These are phyloP conservation scores for Tephrocybe sp. DNA, from an alignment of 768 basidiomycete species.

Conservation along the genomic window DNA sequence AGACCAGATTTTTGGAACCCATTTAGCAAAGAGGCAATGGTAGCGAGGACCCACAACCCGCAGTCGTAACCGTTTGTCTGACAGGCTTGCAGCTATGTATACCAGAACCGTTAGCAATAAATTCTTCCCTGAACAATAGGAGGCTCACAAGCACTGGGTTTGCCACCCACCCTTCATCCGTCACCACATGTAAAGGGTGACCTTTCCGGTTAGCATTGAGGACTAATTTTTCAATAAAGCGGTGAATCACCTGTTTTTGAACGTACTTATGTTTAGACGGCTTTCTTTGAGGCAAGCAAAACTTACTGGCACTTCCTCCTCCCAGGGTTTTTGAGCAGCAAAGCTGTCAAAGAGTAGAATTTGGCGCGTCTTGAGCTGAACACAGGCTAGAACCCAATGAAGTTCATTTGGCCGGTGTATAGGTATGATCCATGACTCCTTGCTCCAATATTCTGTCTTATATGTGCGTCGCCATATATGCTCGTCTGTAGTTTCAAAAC, in stretches of 20 bases:
- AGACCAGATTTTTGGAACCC: background rate
- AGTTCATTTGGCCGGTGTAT: constrained; percentile 24
- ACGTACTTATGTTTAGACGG: too few relatives aligned
- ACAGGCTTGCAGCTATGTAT: background rate
- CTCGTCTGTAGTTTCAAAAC: constrained; percentile 13
- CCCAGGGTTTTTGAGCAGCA: constrained; percentile 8
- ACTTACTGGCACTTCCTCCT: constrained; percentile 7
- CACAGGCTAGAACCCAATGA: constrained; percentile 34
- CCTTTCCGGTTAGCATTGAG: too few relatives aligned
- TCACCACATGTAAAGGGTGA: constrained; percentile 2
- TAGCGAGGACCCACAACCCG: constrained; percentile 11
- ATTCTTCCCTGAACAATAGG: background rate
- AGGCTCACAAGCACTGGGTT: background rate
- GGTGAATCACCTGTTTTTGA: constrained; percentile 16
- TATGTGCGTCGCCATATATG: constrained; percentile 20
- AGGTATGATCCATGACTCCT: constrained; percentile 34
- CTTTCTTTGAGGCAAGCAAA: too few relatives aligned
- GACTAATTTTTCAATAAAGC: constrained; percentile 8
- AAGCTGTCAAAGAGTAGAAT: constrained; percentile 33
- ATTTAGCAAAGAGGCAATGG: constrained; percentile 6
- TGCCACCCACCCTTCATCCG: constrained; percentile 11
- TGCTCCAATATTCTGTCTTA: constrained; percentile 26
- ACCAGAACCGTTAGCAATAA: background rate
- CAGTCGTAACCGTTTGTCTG: constrained; percentile 13
- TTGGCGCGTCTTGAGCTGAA: constrained; percentile 6